These are phyloP conservation scores for Dissoconium aciculare DNA, from an alignment of 2,329 filamentous ascomycete species.

Conservation along the genomic window DNA sequence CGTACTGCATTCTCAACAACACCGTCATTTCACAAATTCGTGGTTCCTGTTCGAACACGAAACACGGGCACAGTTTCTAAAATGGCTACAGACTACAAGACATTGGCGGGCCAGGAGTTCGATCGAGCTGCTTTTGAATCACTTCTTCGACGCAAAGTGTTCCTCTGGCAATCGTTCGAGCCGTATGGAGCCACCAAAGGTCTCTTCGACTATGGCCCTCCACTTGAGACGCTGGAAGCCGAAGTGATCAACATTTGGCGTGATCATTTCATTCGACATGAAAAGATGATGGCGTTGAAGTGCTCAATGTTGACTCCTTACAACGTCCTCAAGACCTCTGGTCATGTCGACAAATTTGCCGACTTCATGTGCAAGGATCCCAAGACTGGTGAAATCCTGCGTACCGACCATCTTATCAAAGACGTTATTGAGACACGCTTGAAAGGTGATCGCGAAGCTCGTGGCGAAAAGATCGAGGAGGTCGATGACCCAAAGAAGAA, in stretches of 20 bases:
- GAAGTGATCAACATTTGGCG: conserved; percentile 82
- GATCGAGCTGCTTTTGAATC: conserved; percentile 70
- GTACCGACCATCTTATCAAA: conserved; percentile 92
- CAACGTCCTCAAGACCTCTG: conserved; percentile 79
- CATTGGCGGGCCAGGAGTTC: conserved; percentile 77
- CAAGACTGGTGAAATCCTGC: conserved; percentile 90
- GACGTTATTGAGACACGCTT: conserved; percentile 76
- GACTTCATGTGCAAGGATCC: conserved; percentile 92
- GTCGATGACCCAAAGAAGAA: conserved; percentile 73
- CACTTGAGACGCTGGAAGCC: conserved; percentile 70
- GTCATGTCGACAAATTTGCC: conserved; percentile 94
- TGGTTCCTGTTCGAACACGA: conserved; percentile 18
- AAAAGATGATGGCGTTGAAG: conserved; percentile 92
- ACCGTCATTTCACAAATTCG: conserved; percentile 11
- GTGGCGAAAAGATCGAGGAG: conserved; percentile 61
- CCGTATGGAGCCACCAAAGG: conserved; percentile 47
- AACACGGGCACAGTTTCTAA: conserved; percentile 26
- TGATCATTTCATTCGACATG: conserved; percentile 84
- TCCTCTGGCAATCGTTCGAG: conserved; percentile 92
- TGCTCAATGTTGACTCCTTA: conserved; percentile 88
- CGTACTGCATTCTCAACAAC: conserved; percentile 8
- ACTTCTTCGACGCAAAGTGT: conserved; percentile 73
- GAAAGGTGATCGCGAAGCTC: conserved; percentile 83
- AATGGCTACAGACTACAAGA: conserved; percentile 52
- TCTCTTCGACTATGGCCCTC: conserved; percentile 86